These are phyloP conservation scores for Aspergillus homomorphus DNA, from an alignment of 495 filamentous ascomycete species.

Conservation along the genomic window DNA sequence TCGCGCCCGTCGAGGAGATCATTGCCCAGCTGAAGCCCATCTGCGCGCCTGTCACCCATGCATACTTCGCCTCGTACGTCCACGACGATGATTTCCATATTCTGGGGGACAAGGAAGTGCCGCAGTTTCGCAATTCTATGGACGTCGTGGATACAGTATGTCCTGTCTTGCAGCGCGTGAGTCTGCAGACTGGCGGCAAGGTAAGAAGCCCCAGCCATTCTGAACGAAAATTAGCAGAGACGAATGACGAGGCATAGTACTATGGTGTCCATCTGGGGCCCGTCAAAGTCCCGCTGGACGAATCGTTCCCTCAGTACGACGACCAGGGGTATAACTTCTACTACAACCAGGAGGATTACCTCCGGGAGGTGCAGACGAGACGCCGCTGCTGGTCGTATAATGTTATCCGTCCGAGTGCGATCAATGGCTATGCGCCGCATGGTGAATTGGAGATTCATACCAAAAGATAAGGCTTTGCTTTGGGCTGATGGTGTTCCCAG, in stretches of 20 bases:
- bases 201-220: constrained; percentile 10
- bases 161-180: constrained; percentile 19
- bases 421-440: constrained; percentile 25
- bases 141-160: constrained; percentile 20
- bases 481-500: constrained; percentile 1
- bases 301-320: constrained; percentile 25
- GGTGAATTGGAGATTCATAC: constrained; percentile 14
- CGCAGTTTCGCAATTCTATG: constrained; percentile 32
- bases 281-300: constrained; percentile 24
- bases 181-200: constrained; percentile 29
- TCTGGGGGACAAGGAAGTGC: constrained; percentile 20
- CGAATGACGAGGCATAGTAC: constrained; percentile 15
- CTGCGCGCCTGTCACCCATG: constrained; percentile 24
- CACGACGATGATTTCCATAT: constrained; percentile 30
- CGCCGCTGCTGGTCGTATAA: constrained; percentile 28
- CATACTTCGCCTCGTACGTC: constrained; percentile 30
- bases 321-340: constrained; percentile 32
- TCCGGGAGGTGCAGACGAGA: constrained; percentile 17
- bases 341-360: constrained; percentile 32
- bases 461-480: too few species aligned
- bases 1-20: not conserved
- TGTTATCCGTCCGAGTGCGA: constrained; percentile 30
- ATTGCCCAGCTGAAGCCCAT: constrained; percentile 8
- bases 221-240: not conserved
- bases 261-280: constrained; percentile 33